Evolutionary conservation across 148 eudicot species (phyloP), one percentile per base, ranked within the genome.

Genomic region (Nepenthes gracilis): DNA sequence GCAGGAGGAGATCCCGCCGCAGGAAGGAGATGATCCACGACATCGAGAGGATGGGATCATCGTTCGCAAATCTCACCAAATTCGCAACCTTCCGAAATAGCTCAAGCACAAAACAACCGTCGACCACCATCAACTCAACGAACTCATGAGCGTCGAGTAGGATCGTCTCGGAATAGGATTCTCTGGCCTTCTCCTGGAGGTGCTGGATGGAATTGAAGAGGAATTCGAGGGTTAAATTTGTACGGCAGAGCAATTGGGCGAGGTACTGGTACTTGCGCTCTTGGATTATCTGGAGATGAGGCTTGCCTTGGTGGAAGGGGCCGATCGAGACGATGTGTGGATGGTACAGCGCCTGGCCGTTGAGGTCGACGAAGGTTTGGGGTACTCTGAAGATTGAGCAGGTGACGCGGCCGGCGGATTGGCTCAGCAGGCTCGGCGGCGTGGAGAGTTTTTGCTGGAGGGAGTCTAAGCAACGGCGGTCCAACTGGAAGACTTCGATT

Each of bases 321-420:
- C 96, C 93, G 43, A 87, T 67, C 0, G 95, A 87, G 68, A 87
- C 75, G 2, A 85, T 77, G 56, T 75, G 74, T 0, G 97, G 97
- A 9, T 71, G 71, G 55, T 85, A 85, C 14, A 80, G 67, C 35
- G 54, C 43, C 11, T 10, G 5, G 11, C 80, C 80, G 58, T 91
- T 85, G 47, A 76, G 52, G 34, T 79, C 78, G 9, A 65, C 54
- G 10, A 85, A 73, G 69, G 72, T 83, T n/a, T 83, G 66, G 7
- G 97, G 97, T 58, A 80, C 88, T 53, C 66, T 70, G 78, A 81
- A 91, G 54, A 86, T 90, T 55, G 79, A 83, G 72, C 97, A 90
- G 4, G 81, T 72, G 61, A 68, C 52, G 33, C 77, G 65, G 9
- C 97, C 95, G 2, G 86, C 85, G 0, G 84, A 57, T 9, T 59